phyloP scores from a whole-genome alignment of 805 yeast species.

The Spathaspora sp. region DNA sequence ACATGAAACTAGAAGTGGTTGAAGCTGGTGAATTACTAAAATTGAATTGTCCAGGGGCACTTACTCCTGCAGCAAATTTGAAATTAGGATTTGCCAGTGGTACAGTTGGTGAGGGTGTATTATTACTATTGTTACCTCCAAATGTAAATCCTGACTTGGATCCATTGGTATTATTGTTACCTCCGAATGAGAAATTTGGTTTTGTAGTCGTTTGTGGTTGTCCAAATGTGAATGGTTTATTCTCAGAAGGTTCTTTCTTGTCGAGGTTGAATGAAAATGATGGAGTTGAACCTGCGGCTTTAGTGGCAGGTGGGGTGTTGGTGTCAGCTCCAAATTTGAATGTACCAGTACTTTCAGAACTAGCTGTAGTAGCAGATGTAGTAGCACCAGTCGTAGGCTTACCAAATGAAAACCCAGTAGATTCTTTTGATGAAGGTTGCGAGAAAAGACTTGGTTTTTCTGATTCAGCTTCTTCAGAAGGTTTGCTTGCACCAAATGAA shows the following conservation, averaged over 20 bases:
- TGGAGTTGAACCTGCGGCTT: conserved; percentile 1
- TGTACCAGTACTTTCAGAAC: conserved; percentile 4
- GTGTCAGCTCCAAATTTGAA: background rate
- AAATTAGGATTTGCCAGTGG: conserved; percentile 4
- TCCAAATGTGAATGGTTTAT: conserved; percentile 8
- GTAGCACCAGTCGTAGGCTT: conserved; percentile 1
- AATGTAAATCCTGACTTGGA: conserved; percentile 8
- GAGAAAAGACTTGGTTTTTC: conserved; percentile 5
- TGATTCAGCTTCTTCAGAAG: background rate
- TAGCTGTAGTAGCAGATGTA: background rate
- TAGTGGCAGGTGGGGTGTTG: background rate
- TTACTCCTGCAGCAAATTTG: conserved; percentile 10
- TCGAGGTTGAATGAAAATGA: conserved; percentile 11
- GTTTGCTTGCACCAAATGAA: conserved; percentile 14
- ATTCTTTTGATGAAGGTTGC: background rate
- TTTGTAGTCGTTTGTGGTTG: background rate
- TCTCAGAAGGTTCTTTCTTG: background rate
- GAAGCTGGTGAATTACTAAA: conserved; percentile 3
- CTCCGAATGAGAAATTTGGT: conserved; percentile 1
- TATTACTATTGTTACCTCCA: conserved; percentile 1
- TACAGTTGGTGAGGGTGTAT: background rate
- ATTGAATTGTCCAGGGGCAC: conserved; percentile 8
- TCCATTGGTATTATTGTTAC: background rate
- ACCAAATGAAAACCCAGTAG: conserved; percentile 10
- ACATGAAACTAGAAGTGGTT: background rate